Evolutionary conservation across 2,329 filamentous ascomycete genomes (phyloP).

Genomic region (Tolypocladium paradoxum): DNA sequence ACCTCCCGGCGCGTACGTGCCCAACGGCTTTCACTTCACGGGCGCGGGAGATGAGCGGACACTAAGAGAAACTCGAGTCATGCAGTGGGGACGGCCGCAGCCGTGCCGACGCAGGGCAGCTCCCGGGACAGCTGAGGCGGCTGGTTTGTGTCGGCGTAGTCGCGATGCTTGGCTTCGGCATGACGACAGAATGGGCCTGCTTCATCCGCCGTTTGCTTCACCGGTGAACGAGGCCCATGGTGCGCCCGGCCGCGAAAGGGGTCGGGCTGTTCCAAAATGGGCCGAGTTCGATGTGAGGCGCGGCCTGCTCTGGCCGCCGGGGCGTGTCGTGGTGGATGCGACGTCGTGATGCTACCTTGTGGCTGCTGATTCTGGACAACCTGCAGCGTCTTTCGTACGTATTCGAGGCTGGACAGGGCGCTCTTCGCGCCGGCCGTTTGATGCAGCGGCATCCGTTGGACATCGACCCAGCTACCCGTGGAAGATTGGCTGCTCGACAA

Average conservation of each 20-base stretch:
- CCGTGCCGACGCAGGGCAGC: background rate
- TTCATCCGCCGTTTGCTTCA: background rate
- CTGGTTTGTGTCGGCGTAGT: background rate
- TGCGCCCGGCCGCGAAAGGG: background rate
- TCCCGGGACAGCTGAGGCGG: background rate
- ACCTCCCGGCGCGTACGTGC: background rate
- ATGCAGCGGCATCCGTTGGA: background rate
- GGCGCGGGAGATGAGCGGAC: background rate
- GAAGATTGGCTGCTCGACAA: background rate
- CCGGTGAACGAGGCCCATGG: background rate
- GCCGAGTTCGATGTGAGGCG: background rate
- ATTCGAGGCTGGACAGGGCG: background rate
- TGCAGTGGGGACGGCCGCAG: background rate
- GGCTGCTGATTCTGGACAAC: background rate
- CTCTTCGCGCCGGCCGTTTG: background rate
- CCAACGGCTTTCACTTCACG: background rate
- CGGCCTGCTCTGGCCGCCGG: background rate
- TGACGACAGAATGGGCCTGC: background rate
- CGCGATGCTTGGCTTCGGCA: background rate
- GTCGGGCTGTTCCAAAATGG: background rate
- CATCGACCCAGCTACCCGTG: background rate
- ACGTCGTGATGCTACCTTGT: background rate
- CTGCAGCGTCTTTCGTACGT: background rate
- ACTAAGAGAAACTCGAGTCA: background rate
- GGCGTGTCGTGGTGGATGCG: background rate